Percentiles rank a stretch among this genome's conserved stretches.
These are phyloP conservation scores for Epithemia pelagica DNA, from an alignment of 108 stramenopile species.

Conservation along the genomic window DNA sequence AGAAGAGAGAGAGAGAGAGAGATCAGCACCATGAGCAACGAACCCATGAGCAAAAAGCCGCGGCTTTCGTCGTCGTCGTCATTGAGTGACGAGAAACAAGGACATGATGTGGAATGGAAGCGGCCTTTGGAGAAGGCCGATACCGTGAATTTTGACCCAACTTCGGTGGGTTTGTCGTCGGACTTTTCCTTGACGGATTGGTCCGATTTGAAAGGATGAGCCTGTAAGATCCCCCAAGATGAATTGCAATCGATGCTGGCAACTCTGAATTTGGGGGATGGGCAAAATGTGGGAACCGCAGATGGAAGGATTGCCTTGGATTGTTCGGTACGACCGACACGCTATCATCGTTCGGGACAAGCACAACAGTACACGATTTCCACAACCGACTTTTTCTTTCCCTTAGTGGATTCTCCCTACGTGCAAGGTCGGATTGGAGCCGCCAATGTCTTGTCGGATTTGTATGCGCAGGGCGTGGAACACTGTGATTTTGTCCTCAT, in stretches of 20 bases:
- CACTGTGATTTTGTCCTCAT: slow-evolving; percentile 77
- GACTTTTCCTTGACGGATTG: slow-evolving; percentile 67
- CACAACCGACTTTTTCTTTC: slow-evolving; percentile 85
- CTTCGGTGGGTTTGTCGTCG: slow-evolving; percentile 55
- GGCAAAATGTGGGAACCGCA: slow-evolving; percentile 65
- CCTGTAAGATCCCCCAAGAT: slow-evolving; percentile 81
- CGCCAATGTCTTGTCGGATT: slow-evolving; percentile 80
- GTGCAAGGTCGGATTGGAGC: slow-evolving; percentile 78
- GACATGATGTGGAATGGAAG: too few species aligned
- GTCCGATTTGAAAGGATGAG: slow-evolving; percentile 81
- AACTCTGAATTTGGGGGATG: slow-evolving; percentile 58
- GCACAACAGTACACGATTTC: slow-evolving; percentile 30
- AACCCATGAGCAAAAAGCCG: too few species aligned
- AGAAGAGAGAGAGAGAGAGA: too few species aligned
- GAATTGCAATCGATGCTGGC: slow-evolving; percentile 71
- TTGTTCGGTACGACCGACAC: slow-evolving; percentile 37
- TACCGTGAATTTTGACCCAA: slow-evolving; percentile 71
- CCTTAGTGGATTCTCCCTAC: slow-evolving; percentile 78
- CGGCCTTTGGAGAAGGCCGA: slow-evolving; percentile 12
- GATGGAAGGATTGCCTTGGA: slow-evolving; percentile 72
- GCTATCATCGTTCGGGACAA: slow-evolving; percentile 55
- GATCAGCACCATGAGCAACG: too few species aligned
- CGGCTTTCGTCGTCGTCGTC: too few species aligned
- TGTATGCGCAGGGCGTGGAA: slow-evolving; percentile 78
- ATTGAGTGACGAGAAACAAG: too few species aligned